These are phyloP conservation scores for Citrus maxima DNA, from an alignment of 345 rosid genomes.

Conservation along the genomic window DNA sequence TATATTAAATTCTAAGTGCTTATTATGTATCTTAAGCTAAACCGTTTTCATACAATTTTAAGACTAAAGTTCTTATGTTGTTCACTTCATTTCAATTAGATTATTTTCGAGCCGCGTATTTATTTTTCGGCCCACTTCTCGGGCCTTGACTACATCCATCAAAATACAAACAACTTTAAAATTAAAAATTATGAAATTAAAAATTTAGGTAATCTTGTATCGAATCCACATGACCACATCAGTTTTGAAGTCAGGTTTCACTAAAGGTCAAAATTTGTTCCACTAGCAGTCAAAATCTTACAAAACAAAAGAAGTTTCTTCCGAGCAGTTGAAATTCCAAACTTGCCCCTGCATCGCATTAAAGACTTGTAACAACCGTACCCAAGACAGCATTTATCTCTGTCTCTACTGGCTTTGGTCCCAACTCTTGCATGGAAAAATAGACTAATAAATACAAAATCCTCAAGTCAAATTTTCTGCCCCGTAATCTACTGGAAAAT, in stretches of 20 bases:
- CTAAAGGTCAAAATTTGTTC: not conserved
- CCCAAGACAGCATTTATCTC: not conserved
- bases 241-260: no score
- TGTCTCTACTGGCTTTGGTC: not conserved
- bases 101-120: no score
- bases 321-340: not conserved
- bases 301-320: not conserved
- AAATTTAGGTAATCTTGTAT: not conserved
- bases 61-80: no score
- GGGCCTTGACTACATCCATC: not conserved
- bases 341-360: not conserved
- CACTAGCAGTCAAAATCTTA: not conserved
- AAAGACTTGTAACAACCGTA: not conserved
- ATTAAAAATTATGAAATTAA: no score
- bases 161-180: not conserved
- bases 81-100: not conserved
- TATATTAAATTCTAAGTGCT: not conserved
- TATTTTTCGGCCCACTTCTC: no score
- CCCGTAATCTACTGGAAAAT: not conserved
- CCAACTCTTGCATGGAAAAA: not conserved
- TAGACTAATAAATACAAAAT: not conserved
- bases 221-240: no score
- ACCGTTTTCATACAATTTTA: no score
- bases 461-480: not conserved
- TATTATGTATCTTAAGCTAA: no score